A percentile compares a stretch with the other conserved stretches of the same genome.
Conservation (phyloP, 176 grass and related monocot genomes). For the Oryza glaberrima region DNA sequence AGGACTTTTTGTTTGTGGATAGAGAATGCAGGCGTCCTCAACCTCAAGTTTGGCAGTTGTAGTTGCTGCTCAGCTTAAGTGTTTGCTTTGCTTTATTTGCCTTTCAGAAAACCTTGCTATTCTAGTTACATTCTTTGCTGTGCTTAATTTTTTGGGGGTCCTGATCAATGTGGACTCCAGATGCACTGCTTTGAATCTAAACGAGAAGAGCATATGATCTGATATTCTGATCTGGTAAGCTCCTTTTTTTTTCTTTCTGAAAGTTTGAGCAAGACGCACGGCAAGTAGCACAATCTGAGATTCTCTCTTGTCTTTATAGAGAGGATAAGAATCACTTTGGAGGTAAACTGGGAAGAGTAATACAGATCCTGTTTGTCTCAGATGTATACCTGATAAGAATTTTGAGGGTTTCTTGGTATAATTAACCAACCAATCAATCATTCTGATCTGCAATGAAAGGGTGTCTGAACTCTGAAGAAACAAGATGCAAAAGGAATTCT, state of each 20-base stretch:
- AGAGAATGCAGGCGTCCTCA: conserved; percentile 30
- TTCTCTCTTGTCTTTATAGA: not conserved
- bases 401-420: not conserved
- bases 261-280: not conserved
- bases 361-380: not conserved
- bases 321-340: not conserved
- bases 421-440: not conserved
- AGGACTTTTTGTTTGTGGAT: conserved; percentile 39
- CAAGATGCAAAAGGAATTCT: not conserved
- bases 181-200: not conserved
- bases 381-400: not conserved
- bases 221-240: conserved; percentile 15
- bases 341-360: not conserved
- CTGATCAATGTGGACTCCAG: not conserved
- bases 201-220: conserved; percentile 22
- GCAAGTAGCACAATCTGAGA: not conserved
- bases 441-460: not conserved
- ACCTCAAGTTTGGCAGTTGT: conserved; percentile 4
- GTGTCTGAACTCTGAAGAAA: not conserved
- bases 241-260: not conserved
- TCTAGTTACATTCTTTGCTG: conserved; percentile 31
- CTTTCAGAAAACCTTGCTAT: conserved; percentile 3
- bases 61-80: conserved; percentile 1
- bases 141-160: not conserved
- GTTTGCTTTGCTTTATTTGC: conserved; percentile 1